These are phyloP conservation scores for Piper betle DNA, from an alignment of 164 flowering plant genomes.

Conservation along the genomic window DNA sequence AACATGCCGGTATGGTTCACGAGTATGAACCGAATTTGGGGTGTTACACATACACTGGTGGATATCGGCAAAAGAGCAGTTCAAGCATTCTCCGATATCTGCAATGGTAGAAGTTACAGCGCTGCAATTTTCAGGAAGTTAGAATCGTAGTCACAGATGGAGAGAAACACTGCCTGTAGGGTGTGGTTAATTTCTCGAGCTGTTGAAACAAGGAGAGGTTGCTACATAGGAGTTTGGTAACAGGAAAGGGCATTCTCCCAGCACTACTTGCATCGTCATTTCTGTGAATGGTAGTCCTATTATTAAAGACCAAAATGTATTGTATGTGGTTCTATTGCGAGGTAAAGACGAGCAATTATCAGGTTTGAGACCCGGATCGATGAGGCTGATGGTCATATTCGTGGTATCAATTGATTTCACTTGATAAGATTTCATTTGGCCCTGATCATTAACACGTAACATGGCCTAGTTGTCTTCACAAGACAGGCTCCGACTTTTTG, in stretches of 20 bases:
- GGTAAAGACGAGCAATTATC: too few species aligned
- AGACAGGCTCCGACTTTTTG: too few species aligned
- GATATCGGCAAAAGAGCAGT: not conserved
- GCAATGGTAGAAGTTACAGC: too few species aligned
- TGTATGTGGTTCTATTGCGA: not conserved
- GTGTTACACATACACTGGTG: too few species aligned
- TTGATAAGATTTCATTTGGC: too few species aligned
- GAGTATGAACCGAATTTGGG: too few species aligned
- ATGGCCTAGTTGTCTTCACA: too few species aligned
- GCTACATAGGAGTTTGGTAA: not conserved
- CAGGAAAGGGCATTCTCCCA: not conserved
- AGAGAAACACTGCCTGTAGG: not conserved
- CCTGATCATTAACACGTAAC: too few species aligned
- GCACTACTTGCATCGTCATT: too few species aligned
- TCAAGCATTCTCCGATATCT: not conserved
- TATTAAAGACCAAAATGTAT: not conserved
- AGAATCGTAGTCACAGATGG: too few species aligned
- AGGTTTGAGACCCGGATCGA: not conserved
- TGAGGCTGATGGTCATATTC: not conserved
- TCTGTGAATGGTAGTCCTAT: too few species aligned
- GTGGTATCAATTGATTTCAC: conserved; percentile 1
- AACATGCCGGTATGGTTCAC: too few species aligned
- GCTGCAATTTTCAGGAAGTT: not conserved
- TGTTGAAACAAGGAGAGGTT: conserved; percentile 1
- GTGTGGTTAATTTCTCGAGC: not conserved